phyloP scores from a whole-genome alignment of 225 moss, liverwort and hornwort genomes.

The Anthoceros angustus region DNA sequence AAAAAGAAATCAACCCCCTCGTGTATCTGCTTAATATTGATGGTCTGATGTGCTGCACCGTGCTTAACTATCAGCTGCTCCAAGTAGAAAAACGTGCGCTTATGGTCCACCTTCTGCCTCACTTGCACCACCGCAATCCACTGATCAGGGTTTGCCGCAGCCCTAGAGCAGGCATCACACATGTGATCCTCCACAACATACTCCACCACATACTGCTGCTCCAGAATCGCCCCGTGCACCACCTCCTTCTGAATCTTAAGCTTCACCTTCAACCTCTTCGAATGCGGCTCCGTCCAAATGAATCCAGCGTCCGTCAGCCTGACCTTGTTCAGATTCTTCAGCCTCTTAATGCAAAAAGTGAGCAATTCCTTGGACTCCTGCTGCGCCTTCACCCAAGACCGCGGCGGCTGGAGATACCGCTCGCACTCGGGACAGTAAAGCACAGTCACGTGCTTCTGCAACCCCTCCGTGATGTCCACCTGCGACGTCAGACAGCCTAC shows the following conservation, averaged over 20 bases:
- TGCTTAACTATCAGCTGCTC: constrained; percentile 96
- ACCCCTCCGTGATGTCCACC: constrained; percentile 88
- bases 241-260: constrained; percentile 96
- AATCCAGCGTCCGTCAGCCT: constrained; percentile 79
- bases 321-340: constrained; percentile 88
- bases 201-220: constrained; percentile 82
- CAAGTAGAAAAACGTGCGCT: constrained; percentile 81
- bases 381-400: constrained; percentile 91
- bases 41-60: constrained; percentile 50
- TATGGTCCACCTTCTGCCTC: constrained; percentile 93
- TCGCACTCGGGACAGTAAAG: constrained; percentile 86
- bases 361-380: constrained; percentile 95
- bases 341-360: constrained; percentile 74
- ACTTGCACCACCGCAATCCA: constrained; percentile 95
- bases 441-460: constrained; percentile 76
- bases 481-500: constrained; percentile 83
- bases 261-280: constrained; percentile 88
- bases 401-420: constrained; percentile 76
- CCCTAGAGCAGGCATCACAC: constrained; percentile 82
- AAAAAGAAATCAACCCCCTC: constrained; percentile 92
- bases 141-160: constrained; percentile 92
- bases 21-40: constrained; percentile 94
- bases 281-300: constrained; percentile 96
- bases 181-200: constrained; percentile 89
- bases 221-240: constrained; percentile 85